Base-by-base conservation (phyloP, 768 basidiomycete species). In the Lentinula sp. region DNA sequence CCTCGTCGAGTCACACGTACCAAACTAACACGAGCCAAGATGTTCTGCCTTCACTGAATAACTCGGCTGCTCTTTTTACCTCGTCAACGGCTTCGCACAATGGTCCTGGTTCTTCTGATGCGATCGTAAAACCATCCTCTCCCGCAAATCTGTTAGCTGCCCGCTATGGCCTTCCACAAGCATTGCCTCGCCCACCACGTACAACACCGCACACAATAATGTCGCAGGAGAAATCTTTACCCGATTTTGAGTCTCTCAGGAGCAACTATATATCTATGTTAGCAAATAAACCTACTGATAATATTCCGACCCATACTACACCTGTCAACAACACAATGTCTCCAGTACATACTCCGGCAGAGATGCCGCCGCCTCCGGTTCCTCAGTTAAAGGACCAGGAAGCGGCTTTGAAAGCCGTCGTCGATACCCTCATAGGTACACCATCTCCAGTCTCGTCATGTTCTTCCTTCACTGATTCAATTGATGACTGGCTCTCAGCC, bases 141-240 rank as follows among this genome's bases (percentile, higher is more conserved):
- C 81, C 81, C 43, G 77, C 88, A 68, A 73, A 76, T 58, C 80
- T 81, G 74, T 76, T 88, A 60, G 85, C 88, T 67, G 78, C 84
- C 68, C 89, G 89, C 61, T 85, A 90, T 89, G 89, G 88, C 74
- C 84, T 91, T 70, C 89, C 89, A 62, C 82, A 84, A 65, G 81
- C 78, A 64, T 73, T 91, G 52, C 89, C 89, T 50, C 84, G 83
- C 57, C 82, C 84, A 60, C 89, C 89, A 63, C 80, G 83, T 58
- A 83, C 84, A 70, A 78, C 77, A 65, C 78, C 81, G 76, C 64
- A 57, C 72, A 64, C 69, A 75, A 66, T 45, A 69, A 67, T 67
- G 73, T 61, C 70, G 68, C 40, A 59, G 71, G 59, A 51, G 46
- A 48, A 18, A 28, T 50, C 74, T 59, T 60, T 75, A 56, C 65